These are phyloP conservation scores for Odonthalia washingtoniensis DNA, from an alignment of 31 red algal genomes.

Conservation along the genomic window DNA sequence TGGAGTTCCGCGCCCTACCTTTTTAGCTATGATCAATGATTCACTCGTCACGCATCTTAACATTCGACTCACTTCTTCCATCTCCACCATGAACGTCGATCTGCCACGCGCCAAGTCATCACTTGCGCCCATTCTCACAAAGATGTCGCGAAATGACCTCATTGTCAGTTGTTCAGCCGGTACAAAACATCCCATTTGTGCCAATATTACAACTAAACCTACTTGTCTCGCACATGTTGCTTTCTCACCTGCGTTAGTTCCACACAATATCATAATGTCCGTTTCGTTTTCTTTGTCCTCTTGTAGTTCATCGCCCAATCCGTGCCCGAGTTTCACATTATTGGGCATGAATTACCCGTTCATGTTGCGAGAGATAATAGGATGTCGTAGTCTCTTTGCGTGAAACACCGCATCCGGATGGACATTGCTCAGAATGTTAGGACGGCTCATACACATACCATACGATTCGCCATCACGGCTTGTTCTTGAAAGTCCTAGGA, in stretches of 20 bases:
- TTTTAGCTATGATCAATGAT: constrained; percentile 92
- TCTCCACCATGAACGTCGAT: constrained; percentile 98
- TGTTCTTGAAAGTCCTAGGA: constrained; percentile 66
- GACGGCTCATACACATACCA: constrained; percentile 63
- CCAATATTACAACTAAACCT: constrained; percentile 79
- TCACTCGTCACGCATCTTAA: constrained; percentile 69
- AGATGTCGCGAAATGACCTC: constrained; percentile 82
- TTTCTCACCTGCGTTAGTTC: constrained; percentile 95
- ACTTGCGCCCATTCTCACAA: constrained; percentile 85
- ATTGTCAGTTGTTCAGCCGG: constrained; percentile 69
- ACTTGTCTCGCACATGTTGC: constrained; percentile 87
- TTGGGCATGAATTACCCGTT: constrained; percentile 84
- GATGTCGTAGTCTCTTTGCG: constrained; percentile 59
- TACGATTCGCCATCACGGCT: constrained; percentile 58
- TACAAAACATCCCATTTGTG: constrained; percentile 95
- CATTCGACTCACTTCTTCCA: constrained; percentile 84
- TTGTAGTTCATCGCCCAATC: background rate
- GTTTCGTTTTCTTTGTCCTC: background rate
- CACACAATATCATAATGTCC: constrained; percentile 80
- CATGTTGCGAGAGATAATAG: constrained; percentile 54
- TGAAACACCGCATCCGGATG: constrained; percentile 57
- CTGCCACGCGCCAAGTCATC: constrained; percentile 85
- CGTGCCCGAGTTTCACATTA: constrained; percentile 63
- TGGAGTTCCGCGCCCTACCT: constrained; percentile 94
- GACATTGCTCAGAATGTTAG: constrained; percentile 46